These are phyloP conservation scores for Pyrrhoderma noxium DNA, from an alignment of 1,284 basidiomycete species.

Conservation along the genomic window DNA sequence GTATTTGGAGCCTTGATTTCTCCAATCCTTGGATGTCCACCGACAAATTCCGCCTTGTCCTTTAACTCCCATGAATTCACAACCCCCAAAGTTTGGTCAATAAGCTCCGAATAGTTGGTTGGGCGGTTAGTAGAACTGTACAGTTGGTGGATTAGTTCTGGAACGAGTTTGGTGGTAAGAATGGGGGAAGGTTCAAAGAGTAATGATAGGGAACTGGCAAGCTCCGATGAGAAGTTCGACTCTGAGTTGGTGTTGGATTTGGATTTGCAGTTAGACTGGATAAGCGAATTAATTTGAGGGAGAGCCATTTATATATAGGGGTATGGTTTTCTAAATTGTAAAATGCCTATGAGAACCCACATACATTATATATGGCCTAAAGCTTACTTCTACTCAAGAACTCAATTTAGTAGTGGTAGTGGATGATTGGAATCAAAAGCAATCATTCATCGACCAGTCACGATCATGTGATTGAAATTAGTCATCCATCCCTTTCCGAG, in stretches of 20 bases:
- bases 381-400: no score
- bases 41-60: constrained; percentile 64
- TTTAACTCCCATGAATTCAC: constrained; percentile 51
- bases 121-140: constrained; percentile 15
- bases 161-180: constrained; percentile 49
- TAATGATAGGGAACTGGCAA: constrained; percentile 39
- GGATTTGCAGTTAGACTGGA: background rate
- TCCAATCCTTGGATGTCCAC: constrained; percentile 84
- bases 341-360: no score
- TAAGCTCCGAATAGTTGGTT: constrained; percentile 45
- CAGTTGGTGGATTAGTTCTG: constrained; percentile 35
- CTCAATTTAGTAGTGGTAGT: no score
- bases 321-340: no score
- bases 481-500: no score
- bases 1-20: constrained; percentile 66
- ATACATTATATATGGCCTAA: no score
- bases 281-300: constrained; percentile 16
- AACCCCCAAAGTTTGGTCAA: constrained; percentile 49
- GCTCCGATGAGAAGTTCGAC: constrained; percentile 20
- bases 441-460: no score
- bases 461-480: no score
- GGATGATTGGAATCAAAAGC: no score
- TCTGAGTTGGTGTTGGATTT: no score
- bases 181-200: constrained; percentile 70
- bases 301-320: no score